phyloP scores from a whole-genome alignment of 2,329 filamentous ascomycete species.

The Anisogramma anomala region DNA sequence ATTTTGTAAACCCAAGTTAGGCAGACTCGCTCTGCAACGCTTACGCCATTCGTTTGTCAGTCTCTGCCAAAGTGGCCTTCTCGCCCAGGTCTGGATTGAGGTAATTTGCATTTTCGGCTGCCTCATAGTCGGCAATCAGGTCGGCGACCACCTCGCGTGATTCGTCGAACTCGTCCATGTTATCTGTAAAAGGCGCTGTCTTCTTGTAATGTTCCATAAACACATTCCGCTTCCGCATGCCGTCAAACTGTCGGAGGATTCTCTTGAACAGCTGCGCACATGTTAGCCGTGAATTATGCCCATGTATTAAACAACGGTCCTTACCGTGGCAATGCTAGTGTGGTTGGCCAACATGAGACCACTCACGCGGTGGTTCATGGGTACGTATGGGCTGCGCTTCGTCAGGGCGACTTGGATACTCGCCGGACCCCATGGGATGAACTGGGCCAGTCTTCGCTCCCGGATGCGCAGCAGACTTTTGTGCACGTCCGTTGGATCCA shows the following conservation, averaged over 20 bases:
- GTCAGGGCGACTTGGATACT: constrained; percentile 96
- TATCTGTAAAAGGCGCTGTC: constrained; percentile 84
- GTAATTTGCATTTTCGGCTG: constrained; percentile 83
- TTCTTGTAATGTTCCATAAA: constrained; percentile 96
- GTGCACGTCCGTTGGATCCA: constrained; percentile 95
- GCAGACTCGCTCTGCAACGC: neutral
- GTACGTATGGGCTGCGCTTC: constrained; percentile 91
- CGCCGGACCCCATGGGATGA: constrained; percentile 96
- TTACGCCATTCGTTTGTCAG: constrained; percentile 37
- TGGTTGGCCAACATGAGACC: constrained; percentile 97
- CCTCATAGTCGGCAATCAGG: constrained; percentile 88
- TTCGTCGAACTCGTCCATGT: constrained; percentile 89
- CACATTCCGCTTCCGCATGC: constrained; percentile 89
- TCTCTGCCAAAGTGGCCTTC: constrained; percentile 40
- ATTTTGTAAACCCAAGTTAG: neutral
- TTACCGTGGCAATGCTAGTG: constrained; percentile 82
- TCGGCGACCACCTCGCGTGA: constrained; percentile 84
- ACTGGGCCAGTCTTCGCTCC: constrained; percentile 84
- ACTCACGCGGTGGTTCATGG: constrained; percentile 86
- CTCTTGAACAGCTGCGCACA: constrained; percentile 69
- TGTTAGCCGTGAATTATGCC: neutral
- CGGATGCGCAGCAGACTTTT: constrained; percentile 94
- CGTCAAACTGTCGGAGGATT: constrained; percentile 84
- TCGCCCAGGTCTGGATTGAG: constrained; percentile 59
- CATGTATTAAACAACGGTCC: constrained; percentile 18